A percentile compares a stretch with the other conserved stretches of the same genome.
Conservation (phyloP, 768 basidiomycete genomes). For the Collybia mongolica region DNA sequence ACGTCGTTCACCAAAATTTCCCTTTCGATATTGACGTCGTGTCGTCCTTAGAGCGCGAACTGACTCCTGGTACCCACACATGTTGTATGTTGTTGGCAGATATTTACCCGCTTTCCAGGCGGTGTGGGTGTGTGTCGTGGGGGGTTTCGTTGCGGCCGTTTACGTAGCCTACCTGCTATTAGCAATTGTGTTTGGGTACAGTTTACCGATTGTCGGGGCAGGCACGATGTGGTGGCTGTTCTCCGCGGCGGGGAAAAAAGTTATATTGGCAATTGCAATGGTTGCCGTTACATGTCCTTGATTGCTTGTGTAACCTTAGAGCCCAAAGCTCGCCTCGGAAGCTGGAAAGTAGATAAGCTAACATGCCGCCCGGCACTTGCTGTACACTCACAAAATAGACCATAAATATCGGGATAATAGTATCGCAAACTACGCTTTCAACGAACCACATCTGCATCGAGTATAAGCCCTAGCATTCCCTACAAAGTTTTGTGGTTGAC, state of each 20-base stretch:
- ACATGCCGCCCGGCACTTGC: background rate
- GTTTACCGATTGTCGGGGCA: conserved; percentile 10
- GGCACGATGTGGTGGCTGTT: conserved; percentile 10
- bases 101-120: too few species aligned
- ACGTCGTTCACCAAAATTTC: too few species aligned
- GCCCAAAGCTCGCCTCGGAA: conserved; percentile 5
- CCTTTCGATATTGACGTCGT: too few species aligned
- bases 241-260: conserved; percentile 11
- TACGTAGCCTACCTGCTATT: conserved; percentile 10
- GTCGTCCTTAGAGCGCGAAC: too few species aligned
- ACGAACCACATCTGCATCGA: too few species aligned
- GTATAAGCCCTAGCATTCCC: too few species aligned
- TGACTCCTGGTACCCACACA: too few species aligned
- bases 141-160: conserved; percentile 7
- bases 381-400: conserved; percentile 10
- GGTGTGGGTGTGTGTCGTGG: too few species aligned
- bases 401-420: conserved; percentile 15
- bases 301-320: conserved; percentile 8
- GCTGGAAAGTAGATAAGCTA: background rate
- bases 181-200: conserved; percentile 17
- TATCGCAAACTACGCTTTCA: conserved; percentile 8
- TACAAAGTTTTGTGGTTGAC: too few species aligned
- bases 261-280: conserved; percentile 11
- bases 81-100: too few species aligned
- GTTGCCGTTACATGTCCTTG: conserved; percentile 6